Evolutionary conservation across 768 basidiomycete genomes (phyloP).

Genomic region (Pleurotus sapidus): DNA sequence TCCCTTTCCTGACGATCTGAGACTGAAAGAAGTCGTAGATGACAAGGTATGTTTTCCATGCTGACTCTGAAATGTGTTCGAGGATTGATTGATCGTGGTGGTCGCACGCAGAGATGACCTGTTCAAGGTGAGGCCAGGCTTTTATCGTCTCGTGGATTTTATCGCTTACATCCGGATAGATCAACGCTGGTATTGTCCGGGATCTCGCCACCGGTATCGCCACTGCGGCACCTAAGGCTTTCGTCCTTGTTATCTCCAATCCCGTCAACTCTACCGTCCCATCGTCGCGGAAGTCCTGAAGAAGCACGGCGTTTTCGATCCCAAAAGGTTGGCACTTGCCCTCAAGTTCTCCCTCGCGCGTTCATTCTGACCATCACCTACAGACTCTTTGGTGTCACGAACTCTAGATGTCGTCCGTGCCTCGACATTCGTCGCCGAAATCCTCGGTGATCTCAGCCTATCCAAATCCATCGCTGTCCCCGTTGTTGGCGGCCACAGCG

Average conservation of each 20-base stretch:
- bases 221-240: conserved; percentile 79
- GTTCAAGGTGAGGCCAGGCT: conserved; percentile 68
- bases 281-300: conserved; percentile 96
- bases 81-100: neutral
- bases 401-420: conserved; percentile 97
- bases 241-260: conserved; percentile 96
- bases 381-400: conserved; percentile 96
- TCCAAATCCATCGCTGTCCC: conserved; percentile 71
- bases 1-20: neutral
- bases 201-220: conserved; percentile 92
- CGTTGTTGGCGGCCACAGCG: conserved; percentile 94
- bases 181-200: conserved; percentile 96
- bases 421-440: conserved; percentile 91
- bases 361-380: neutral
- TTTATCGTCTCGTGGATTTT: neutral
- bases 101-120: conserved; percentile 72
- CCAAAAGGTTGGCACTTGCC: conserved; percentile 63
- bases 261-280: conserved; percentile 99
- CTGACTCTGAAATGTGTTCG: neutral
- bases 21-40: neutral
- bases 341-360: neutral
- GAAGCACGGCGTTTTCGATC: conserved; percentile 87
- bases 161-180: conserved; percentile 42
- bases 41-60: conserved; percentile 7
- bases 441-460: conserved; percentile 60